A percentile compares a stretch with the other conserved stretches of the same genome.
These are phyloP conservation scores for Trypanosoma scelopori DNA, from an alignment of 208 protist genomes.

Conservation along the genomic window DNA sequence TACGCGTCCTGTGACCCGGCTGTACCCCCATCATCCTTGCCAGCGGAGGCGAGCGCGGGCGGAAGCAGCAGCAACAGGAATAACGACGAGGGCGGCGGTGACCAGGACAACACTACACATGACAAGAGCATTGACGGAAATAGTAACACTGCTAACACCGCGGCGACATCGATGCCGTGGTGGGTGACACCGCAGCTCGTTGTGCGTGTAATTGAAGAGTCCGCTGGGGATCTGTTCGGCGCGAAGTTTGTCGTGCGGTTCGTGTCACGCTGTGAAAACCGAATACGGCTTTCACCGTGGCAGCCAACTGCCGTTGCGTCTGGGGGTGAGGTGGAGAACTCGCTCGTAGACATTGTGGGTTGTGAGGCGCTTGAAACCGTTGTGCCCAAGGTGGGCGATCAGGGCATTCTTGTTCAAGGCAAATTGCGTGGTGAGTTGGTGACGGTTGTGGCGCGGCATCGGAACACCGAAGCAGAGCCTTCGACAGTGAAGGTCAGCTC, in stretches of 20 bases:
- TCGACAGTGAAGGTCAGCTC: constrained; percentile 52
- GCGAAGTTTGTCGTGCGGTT: constrained; percentile 66
- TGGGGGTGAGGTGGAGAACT: not conserved
- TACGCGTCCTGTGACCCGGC: not conserved
- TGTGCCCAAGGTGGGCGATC: constrained; percentile 60
- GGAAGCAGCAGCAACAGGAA: not conserved
- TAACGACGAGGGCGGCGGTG: not conserved
- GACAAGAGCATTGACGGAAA: not conserved
- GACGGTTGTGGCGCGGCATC: constrained; percentile 37
- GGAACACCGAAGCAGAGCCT: constrained; percentile 38
- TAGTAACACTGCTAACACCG: not conserved
- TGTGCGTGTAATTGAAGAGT: constrained; percentile 68
- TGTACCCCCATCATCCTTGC: not conserved
- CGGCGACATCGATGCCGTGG: constrained; percentile 31
- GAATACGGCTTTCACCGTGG: constrained; percentile 47
- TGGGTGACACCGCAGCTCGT: constrained; percentile 75
- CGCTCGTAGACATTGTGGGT: constrained; percentile 54
- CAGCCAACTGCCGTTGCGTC: not conserved
- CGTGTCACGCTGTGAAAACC: constrained; percentile 43
- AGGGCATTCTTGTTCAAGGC: constrained; percentile 67
- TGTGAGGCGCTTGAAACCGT: constrained; percentile 70
- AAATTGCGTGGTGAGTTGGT: constrained; percentile 61
- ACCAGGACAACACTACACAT: not conserved
- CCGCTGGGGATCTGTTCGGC: constrained; percentile 51
- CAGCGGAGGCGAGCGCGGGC: not conserved